Percentiles rank a stretch among this genome's conserved stretches.
phyloP scores from a whole-genome alignment of 225 moss, liverwort and hornwort genomes.

The Bryoerythrophyllum caledonicum region DNA sequence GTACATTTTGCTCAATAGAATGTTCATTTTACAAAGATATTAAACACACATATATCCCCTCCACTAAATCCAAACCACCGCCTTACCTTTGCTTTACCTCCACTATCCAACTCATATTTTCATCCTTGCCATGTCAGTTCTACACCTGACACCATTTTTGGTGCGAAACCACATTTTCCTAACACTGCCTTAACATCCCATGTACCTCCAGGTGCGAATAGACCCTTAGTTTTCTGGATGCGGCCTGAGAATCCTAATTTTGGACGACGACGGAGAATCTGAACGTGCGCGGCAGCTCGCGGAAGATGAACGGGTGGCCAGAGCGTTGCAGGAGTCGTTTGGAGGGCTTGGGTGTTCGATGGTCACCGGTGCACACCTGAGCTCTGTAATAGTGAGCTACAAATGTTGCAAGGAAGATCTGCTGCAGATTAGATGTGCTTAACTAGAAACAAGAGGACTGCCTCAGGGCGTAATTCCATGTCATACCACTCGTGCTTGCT shows the following conservation, averaged over 20 bases:
- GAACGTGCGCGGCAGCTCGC: constrained; percentile 58
- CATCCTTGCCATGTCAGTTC: too few species aligned
- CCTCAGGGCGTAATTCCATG: not conserved
- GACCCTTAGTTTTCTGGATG: too few species aligned
- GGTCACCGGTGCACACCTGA: constrained; percentile 45
- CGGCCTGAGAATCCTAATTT: constrained; percentile 25
- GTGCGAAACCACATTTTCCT: too few species aligned
- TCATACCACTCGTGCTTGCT: not conserved
- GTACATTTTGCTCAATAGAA: too few species aligned
- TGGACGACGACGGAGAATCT: constrained; percentile 57
- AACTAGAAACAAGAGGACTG: not conserved
- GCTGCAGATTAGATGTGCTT: not conserved
- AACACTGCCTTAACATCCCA: too few species aligned
- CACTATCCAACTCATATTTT: too few species aligned
- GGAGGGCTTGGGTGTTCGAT: constrained; percentile 34
- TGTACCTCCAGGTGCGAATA: too few species aligned
- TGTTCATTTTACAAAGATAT: too few species aligned
- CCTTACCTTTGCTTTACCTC: too few species aligned
- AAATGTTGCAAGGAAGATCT: constrained; percentile 5
- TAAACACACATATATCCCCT: too few species aligned
- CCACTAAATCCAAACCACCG: too few species aligned
- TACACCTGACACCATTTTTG: too few species aligned
- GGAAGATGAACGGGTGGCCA: constrained; percentile 73
- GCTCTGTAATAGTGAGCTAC: not conserved
- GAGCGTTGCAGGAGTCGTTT: constrained; percentile 66